Base-by-base conservation (phyloP, 768 basidiomycete species). In the Kwoniella dejecticola region DNA sequence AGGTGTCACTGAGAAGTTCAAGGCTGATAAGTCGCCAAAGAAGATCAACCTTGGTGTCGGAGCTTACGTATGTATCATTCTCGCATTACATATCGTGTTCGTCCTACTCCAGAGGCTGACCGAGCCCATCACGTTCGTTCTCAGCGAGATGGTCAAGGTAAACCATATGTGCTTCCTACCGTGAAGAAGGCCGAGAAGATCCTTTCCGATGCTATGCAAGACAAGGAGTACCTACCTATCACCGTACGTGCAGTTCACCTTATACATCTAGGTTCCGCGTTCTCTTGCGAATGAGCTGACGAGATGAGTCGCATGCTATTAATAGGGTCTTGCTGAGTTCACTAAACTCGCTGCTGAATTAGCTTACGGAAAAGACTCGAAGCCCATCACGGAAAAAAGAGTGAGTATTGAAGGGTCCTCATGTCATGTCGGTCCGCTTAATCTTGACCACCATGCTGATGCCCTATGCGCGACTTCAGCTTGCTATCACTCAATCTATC, bases 31-130 rank as follows among this genome's bases (percentile, higher is more conserved):
- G 72, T 87, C 89, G 78, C 83, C 89, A 17, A 87, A 87, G 68
- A 98, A 98, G 80, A 95, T 99, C 76, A 99, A 98, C 82, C 84
- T 99, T 60, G 96, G 96, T 75, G 96, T 97, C 67, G 96, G 96
- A 72, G 90, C 91, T 45, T 95, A 92, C 83, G 48, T 50, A 31
- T 3, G 48, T 50, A 36, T n/a, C n/a, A n/a, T n/a, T n/a, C n/a
- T n/a, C n/a, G n/a, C n/a, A n/a, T n/a, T n/a, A n/a, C n/a, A n/a
- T n/a, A n/a, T n/a, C n/a, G n/a, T n/a, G n/a, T n/a, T n/a, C n/a
- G n/a, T n/a, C n/a, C n/a, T n/a, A n/a, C n/a, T n/a, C n/a, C 15
- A 36, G 33, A 7, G 7, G 15, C 7, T 36, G 33, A 15, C 15
- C 17, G 46, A 63, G 38, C 60, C 38, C 23, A 15, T 6, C 6